Base-by-base conservation (phyloP, 1,284 basidiomycete genomes). In the Volvariella surrecta region DNA sequence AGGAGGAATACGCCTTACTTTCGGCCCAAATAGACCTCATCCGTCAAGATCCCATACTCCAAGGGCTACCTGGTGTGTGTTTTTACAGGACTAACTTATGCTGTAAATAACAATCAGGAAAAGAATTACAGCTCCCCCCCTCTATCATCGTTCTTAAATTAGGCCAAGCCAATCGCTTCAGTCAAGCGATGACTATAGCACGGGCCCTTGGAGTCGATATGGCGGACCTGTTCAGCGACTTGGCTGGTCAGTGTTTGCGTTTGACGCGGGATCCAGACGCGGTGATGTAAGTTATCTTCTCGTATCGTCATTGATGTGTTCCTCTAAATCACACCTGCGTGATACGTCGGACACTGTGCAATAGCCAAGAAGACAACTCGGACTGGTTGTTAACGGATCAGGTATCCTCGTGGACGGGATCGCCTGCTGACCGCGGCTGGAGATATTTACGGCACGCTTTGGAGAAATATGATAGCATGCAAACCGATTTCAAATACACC, bases 311-410 rank as follows among this genome's bases (percentile, higher is more conserved):
- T 45, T 45, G 46, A 37, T n/a, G n/a, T n/a, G 28, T 39, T 20
- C 22, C 18, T 24, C 13, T 37, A 32, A 11, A 41, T 35, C 34
- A 7, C 7, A 35, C 34, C 6, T n/a, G 34, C 4, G 11, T 28
- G 6, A 6, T 35, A 8, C 7, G n/a, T 7, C 34, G 8, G 40
- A 35, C 30, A 31, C 32, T 32, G 32, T 49, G 43, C 43, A 42
- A 40, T 54, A 86, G 80, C 46, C 77, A 79, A 59, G 72, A 78
- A 52, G 75, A 79, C 48, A 73, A 74, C 2, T 79, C 77, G 1
- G 78, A 85, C 47, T 94, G 90, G 89, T 68, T 95, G 21, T 71
- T 89, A 30, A 79, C 79, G 11, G 89, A 92, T 53, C 79, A 83
- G 42, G 78, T 87, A 4, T 73, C 81, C 1, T 83, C 86, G 1